These are phyloP conservation scores for Chaetomidium leptoderma DNA, from an alignment of 495 filamentous ascomycete genomes.

Conservation along the genomic window DNA sequence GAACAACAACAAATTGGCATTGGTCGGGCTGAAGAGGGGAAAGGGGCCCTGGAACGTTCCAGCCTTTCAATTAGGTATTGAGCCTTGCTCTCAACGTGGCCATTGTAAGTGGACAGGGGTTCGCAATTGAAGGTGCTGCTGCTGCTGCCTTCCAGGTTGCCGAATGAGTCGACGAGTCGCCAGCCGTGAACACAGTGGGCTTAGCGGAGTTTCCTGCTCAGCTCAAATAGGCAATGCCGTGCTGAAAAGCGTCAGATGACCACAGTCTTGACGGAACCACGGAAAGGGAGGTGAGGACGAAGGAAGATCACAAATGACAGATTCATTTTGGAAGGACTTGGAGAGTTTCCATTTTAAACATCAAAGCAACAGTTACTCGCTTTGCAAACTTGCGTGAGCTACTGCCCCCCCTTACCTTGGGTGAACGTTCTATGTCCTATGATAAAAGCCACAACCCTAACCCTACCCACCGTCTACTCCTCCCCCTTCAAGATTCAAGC, in stretches of 20 bases:
- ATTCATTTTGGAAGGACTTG: not conserved
- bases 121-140: not conserved
- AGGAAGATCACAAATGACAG: no score
- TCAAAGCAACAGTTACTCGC: no score
- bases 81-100: not conserved
- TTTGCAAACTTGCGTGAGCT: no score
- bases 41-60: not conserved
- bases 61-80: not conserved
- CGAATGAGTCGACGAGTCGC: not conserved
- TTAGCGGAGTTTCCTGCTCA: not conserved
- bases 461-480: not conserved
- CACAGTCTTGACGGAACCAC: not conserved
- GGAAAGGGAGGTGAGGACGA: not conserved
- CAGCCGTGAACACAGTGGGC: constrained; percentile 3
- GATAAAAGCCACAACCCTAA: not conserved
- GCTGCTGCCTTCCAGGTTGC: not conserved
- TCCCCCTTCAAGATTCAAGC: no score
- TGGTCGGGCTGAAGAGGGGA: not conserved
- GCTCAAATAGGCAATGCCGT: constrained; percentile 3
- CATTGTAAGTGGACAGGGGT: not conserved
- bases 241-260: not conserved
- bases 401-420: no score
- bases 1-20: not conserved
- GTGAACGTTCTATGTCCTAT: no score
- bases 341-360: no score